phyloP scores from a whole-genome alignment of 2,329 filamentous ascomycete species.

The Colletotrichum caudatum region DNA sequence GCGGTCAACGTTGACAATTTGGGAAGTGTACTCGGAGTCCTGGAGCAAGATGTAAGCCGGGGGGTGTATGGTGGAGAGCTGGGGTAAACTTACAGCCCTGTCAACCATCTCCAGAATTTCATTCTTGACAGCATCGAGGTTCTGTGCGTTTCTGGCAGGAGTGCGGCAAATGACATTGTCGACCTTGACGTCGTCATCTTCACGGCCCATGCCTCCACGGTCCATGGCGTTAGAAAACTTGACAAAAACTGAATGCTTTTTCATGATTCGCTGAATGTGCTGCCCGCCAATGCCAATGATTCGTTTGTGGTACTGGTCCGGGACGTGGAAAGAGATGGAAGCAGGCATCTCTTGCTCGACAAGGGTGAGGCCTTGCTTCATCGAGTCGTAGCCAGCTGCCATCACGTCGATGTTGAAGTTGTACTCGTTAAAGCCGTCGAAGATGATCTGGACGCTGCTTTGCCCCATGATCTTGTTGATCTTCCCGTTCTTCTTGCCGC shows the following conservation, averaged over 20 bases:
- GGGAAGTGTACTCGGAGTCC: conserved; percentile 97
- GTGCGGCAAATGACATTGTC: conserved; percentile 99
- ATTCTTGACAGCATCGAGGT: conserved; percentile 95
- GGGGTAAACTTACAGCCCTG: conserved; percentile 74
- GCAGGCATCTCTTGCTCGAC: conserved; percentile 99
- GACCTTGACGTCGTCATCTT: conserved; percentile 98
- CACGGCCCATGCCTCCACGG: conserved; percentile 88
- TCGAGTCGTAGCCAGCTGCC: conserved; percentile 90
- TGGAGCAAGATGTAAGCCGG: conserved; percentile 49
- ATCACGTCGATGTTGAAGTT: conserved; percentile 99
- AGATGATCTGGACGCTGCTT: conserved; percentile 98
- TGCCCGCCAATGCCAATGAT: conserved; percentile 99
- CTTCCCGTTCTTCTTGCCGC: conserved; percentile 99
- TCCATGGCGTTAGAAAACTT: conserved; percentile 99
- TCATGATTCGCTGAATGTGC: conserved; percentile 99
- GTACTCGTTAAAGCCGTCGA: conserved; percentile 99
- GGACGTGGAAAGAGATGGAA: conserved; percentile 98
- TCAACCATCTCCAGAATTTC: conserved; percentile 99
- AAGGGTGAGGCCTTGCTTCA: conserved; percentile 90
- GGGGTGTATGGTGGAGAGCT: not conserved
- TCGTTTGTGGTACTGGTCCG: conserved; percentile 98
- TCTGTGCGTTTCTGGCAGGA: conserved; percentile 95
- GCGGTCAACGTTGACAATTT: conserved; percentile 92
- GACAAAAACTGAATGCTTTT: conserved; percentile 99
- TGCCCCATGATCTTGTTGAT: conserved; percentile 99